Evolutionary conservation across 2,329 filamentous ascomycete genomes (phyloP).

Genomic region (Aschersonia sp.): DNA sequence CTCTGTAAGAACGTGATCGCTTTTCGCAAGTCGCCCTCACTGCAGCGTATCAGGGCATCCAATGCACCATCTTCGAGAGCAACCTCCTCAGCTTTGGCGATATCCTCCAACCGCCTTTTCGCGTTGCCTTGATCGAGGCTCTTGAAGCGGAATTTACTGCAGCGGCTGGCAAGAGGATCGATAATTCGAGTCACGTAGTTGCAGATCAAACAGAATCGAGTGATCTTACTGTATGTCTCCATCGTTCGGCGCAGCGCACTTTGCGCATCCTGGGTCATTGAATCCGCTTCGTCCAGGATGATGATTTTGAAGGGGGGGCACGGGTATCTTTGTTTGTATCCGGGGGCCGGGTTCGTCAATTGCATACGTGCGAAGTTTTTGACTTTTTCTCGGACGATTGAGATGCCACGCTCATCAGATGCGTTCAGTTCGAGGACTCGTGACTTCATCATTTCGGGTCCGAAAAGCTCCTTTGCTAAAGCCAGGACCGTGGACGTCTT

Average conservation of each 20-base stretch:
- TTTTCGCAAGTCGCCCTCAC: conserved; percentile 88
- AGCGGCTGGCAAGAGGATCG: conserved; percentile 83
- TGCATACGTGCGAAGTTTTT: conserved; percentile 97
- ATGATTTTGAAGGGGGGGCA: conserved; percentile 99
- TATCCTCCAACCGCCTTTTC: conserved; percentile 62
- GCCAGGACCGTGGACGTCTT: conserved; percentile 98
- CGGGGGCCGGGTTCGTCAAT: conserved; percentile 63
- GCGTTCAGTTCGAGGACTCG: conserved; percentile 98
- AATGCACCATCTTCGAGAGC: conserved; percentile 63
- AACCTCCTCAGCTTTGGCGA: conserved; percentile 68
- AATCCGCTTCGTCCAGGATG: conserved; percentile 94
- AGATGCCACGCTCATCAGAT: conserved; percentile 95
- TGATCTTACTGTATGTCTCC: conserved; percentile 96
- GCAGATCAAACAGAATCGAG: conserved; percentile 91
- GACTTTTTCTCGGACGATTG: conserved; percentile 92
- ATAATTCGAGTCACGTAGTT: conserved; percentile 99
- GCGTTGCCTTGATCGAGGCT: conserved; percentile 79
- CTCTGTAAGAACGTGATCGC: conserved; percentile 95
- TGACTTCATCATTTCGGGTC: conserved; percentile 80
- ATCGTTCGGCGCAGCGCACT: conserved; percentile 85
- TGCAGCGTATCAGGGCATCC: conserved; percentile 71
- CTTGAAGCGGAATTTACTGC: conserved; percentile 97
- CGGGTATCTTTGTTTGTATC: conserved; percentile 60
- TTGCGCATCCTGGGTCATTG: conserved; percentile 98
- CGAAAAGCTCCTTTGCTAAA: conserved; percentile 92